Base-by-base conservation (phyloP, 129 eudicot genomes). In the Pittosporum tobira region DNA sequence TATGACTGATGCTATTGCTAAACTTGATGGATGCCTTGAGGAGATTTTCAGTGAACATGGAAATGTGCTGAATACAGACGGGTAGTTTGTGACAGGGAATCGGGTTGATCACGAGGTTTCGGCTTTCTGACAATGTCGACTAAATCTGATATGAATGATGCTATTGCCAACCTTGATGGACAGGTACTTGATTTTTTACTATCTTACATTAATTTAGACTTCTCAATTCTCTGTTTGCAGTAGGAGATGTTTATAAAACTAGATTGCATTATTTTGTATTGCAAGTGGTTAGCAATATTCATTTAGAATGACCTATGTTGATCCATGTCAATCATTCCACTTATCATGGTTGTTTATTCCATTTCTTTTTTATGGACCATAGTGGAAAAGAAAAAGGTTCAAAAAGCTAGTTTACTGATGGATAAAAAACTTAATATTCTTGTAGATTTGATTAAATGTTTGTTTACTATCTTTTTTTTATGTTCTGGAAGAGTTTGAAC, bases 11-110 rank as follows among this genome's bases (percentile, higher is more conserved):
- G 98, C 95, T 23, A 83, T 90, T 52, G 84, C 72, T 45, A 79
- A 73, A 27, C 94, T 90, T 51, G 94, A 90, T 76, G 89, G 95
- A n/a, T n/a, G n/a, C n/a, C 91, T 91, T 13, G 87, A 83, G 71
- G 77, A 87, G 71, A 46, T 91, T 14, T 91, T 91, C 70, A 83
- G 94, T n/a, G 84, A 86, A 30, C 76, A 80, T 38, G 96, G 99
- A 4, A 81, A 78, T 44, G 94, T 86, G 52, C 69, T 74, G 34
- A 71, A 52, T 79, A 90, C 99, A 23, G n/a, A n/a, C 74, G 85
- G 16, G 88, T 91, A 20, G 79, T 87, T 58, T 52, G 18, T 54
- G 96, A 91, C 62, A 78, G 99, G 68, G 96, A 83, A 26, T 75
- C 76, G 13, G 94, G 87, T 31, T 72, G 96, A 25, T 87, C 99